Evolutionary conservation across 805 yeast species (phyloP).

Genomic region (Hagleromyces aurorensis): DNA sequence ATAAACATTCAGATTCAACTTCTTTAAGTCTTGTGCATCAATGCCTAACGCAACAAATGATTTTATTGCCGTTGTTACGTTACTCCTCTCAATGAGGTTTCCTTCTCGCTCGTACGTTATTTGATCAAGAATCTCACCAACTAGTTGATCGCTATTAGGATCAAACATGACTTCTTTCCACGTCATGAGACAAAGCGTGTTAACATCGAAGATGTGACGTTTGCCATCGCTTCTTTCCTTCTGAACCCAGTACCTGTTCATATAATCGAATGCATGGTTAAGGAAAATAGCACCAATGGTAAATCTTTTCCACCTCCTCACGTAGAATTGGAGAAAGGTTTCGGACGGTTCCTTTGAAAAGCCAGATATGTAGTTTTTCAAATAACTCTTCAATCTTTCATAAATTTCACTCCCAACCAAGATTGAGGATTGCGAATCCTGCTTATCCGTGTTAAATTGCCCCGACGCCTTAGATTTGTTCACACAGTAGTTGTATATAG

Average conservation of each 20-base stretch:
- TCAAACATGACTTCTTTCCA: conserved; percentile 85
- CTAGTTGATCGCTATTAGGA: conserved; percentile 50
- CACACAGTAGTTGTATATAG: conserved; percentile 88
- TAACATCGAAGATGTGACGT: conserved; percentile 82
- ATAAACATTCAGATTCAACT: conserved; percentile 75
- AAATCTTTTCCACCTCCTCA: conserved; percentile 79
- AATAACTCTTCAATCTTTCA: conserved; percentile 56
- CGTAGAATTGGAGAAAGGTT: conserved; percentile 72
- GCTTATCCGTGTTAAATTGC: conserved; percentile 34
- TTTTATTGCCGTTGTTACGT: conserved; percentile 65
- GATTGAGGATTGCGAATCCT: conserved; percentile 32
- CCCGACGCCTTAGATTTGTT: conserved; percentile 52
- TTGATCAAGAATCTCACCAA: conserved; percentile 65
- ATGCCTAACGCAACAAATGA: conserved; percentile 87
- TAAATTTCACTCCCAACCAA: conserved; percentile 90
- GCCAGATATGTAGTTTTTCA: conserved; percentile 48
- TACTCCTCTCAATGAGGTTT: conserved; percentile 57
- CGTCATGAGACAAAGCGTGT: conserved; percentile 75
- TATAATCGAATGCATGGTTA: conserved; percentile 89
- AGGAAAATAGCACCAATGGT: conserved; percentile 86
- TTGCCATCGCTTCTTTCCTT: conserved; percentile 93
- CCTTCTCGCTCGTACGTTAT: conserved; percentile 75
- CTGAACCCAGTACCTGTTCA: conserved; percentile 96
- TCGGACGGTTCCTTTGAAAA: conserved; percentile 50
- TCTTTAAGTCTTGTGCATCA: conserved; percentile 82